Base-by-base conservation (phyloP, 2,329 filamentous ascomycete species). In the Alternaria dauci region DNA sequence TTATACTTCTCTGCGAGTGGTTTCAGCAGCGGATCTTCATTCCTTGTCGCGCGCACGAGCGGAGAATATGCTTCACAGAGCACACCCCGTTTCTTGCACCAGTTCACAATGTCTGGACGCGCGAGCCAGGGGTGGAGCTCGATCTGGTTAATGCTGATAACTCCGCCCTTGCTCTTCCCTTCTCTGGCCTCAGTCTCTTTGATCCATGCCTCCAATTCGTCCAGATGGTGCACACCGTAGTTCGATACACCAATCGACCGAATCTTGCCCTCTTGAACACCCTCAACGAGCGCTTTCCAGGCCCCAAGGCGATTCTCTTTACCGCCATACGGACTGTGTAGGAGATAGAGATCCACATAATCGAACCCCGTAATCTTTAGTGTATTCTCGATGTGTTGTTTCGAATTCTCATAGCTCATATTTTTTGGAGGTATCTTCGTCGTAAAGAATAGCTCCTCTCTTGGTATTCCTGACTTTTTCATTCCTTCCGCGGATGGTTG, bases 51-150 rank as follows among this genome's bases (percentile, higher is more conserved):
- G 41, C 81, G 71, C 4, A 82, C 80, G 30, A 83, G 71, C 16
- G 82, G 82, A 25, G 74, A 80, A 58, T 84, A 84, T n/a, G 82
- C 82, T 68, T 85, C 80, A 23, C 83, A 67, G 5, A 85, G 54
- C 1, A 84, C 76, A 32, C 75, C 78, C 55, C 81, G 77, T 76
- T 89, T 83, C 64, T 83, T 78, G 69, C 91, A 91, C 93, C 93
- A 97, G 47, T 86, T 81, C 8, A 89, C 88, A 62, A 97, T 92
- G 72, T 97, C 93, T 23, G 84, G 81, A n/a, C 93, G 85, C 8
- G 88, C 84, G 42, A 93, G 87, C 93, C 93, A 97, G 1, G 94
- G 94, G 78, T 97, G 94, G 11, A 97, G 81, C 80, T 97, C 94
- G 79, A 79, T 65, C 79, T 97, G 94, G 41, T 92, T 93, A 38